Conservation (phyloP, 768 basidiomycete species). For the Chalciporus sphaerocephalus region DNA sequence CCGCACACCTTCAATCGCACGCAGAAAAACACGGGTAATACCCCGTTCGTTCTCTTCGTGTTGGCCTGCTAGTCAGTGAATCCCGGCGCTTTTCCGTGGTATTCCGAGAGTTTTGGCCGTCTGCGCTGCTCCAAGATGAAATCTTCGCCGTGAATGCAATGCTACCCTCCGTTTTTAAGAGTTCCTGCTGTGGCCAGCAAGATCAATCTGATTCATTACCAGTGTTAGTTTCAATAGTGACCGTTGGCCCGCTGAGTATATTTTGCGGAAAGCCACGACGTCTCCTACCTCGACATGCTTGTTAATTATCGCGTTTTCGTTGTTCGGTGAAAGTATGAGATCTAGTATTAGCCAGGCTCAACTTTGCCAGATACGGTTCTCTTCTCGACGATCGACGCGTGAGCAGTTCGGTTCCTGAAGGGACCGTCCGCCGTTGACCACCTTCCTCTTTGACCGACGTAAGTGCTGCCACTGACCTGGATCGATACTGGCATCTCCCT, state of each 20-base stretch:
- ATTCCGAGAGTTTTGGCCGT: conserved; percentile 5
- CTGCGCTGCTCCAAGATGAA: conserved; percentile 25
- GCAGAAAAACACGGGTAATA: conserved; percentile 9
- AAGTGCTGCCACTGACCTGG: conserved; percentile 3
- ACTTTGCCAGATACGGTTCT: conserved; percentile 15
- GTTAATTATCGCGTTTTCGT: conserved; percentile 3
- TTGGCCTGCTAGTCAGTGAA: conserved; percentile 2
- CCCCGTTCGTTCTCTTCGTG: conserved; percentile 7
- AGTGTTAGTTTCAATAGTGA: neutral
- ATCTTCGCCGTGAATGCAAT: conserved; percentile 16
- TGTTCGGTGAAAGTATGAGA: conserved; percentile 12
- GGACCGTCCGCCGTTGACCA: conserved; percentile 8
- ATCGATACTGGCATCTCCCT: conserved; percentile 2
- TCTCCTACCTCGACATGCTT: neutral
- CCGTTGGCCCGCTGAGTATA: neutral
- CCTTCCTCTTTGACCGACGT: conserved; percentile 12
- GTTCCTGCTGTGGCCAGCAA: conserved; percentile 2
- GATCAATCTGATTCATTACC: too few species aligned
- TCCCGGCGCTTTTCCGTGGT: conserved; percentile 5
- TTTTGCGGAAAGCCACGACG: neutral
- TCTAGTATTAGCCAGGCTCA: conserved; percentile 23
- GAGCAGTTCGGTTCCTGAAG: conserved; percentile 26
- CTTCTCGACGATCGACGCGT: conserved; percentile 26
- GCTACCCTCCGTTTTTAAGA: conserved; percentile 13
- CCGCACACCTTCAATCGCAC: conserved; percentile 6